phyloP scores from a whole-genome alignment of 1,139 yeast species.

The Ogataea hybrid region DNA sequence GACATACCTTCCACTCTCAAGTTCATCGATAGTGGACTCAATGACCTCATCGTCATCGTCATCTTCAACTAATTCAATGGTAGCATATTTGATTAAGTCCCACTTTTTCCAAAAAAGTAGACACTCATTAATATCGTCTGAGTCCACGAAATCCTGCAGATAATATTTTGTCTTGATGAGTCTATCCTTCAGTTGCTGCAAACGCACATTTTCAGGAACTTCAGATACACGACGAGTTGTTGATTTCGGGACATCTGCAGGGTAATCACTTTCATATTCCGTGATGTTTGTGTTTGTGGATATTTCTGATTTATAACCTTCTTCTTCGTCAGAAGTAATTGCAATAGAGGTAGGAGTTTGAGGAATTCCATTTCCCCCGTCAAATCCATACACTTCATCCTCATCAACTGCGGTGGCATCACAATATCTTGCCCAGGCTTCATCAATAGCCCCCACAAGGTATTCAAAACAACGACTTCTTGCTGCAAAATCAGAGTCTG shows the following conservation, averaged over 20 bases:
- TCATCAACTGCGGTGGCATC: constrained; percentile 86
- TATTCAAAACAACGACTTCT: constrained; percentile 89
- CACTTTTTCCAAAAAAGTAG: constrained; percentile 83
- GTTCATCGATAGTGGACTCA: constrained; percentile 76
- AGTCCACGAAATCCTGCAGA: constrained; percentile 75
- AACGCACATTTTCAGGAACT: constrained; percentile 61
- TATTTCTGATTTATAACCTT: constrained; percentile 34
- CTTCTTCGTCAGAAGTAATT: constrained; percentile 32
- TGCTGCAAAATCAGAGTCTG: constrained; percentile 64
- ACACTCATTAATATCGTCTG: constrained; percentile 54
- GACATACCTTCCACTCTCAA: constrained; percentile 74
- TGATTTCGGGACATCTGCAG: constrained; percentile 23
- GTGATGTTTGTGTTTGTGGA: constrained; percentile 60
- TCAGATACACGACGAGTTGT: constrained; percentile 37
- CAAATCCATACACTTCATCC: constrained; percentile 67
- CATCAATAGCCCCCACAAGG: constrained; percentile 88
- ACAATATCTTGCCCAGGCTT: constrained; percentile 96
- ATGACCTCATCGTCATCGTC: constrained; percentile 76
- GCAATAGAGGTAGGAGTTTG: constrained; percentile 29
- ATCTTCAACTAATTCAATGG: constrained; percentile 89
- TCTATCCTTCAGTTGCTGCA: constrained; percentile 81
- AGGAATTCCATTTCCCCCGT: constrained; percentile 22
- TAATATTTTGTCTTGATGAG: constrained; percentile 83
- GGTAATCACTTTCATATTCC: constrained; percentile 58
- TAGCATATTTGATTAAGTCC: constrained; percentile 90